Percentiles rank a stretch among this genome's conserved stretches.
Conservation (phyloP, 2,329 filamentous ascomycete species). For the Hypoxylon sp. region DNA sequence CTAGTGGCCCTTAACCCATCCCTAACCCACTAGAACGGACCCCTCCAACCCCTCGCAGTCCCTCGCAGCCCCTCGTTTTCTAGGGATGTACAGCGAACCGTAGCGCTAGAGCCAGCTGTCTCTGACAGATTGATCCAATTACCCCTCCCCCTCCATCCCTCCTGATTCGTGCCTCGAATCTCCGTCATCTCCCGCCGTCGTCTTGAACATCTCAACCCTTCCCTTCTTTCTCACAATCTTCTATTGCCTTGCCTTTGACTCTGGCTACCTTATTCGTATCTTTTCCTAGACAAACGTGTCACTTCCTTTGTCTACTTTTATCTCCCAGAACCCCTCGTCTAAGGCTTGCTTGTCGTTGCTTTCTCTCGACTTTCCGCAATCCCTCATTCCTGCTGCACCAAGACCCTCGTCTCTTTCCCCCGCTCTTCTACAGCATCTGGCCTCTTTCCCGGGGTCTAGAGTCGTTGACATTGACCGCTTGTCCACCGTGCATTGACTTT, state of each 20-base stretch:
- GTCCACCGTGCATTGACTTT: slow-evolving; percentile 39
- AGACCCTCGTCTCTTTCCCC: slow-evolving; percentile 28
- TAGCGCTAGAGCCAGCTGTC: slow-evolving; percentile 8
- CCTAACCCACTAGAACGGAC: slow-evolving; percentile 23
- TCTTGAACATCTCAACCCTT: slow-evolving; percentile 13
- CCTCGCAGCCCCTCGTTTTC: neutral
- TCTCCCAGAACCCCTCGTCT: neutral
- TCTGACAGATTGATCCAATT: slow-evolving; percentile 4
- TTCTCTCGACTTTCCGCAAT: slow-evolving; percentile 22
- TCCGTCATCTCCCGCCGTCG: slow-evolving; percentile 34
- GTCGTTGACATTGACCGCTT: slow-evolving; percentile 42
- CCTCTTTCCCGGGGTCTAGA: slow-evolving; percentile 41
- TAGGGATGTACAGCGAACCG: neutral
- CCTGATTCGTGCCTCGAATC: slow-evolving; percentile 24
- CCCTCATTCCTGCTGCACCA: slow-evolving; percentile 23
- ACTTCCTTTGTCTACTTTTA: slow-evolving; percentile 1
- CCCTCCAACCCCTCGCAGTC: slow-evolving; percentile 7
- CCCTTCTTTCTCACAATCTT: neutral
- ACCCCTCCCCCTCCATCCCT: slow-evolving; percentile 35
- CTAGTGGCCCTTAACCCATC: slow-evolving; percentile 19
- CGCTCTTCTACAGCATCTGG: slow-evolving; percentile 35
- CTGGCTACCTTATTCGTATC: slow-evolving; percentile 9
- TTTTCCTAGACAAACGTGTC: neutral
- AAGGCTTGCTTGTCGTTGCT: neutral
- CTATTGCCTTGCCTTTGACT: neutral